Evolutionary conservation across 805 yeast species (phyloP).

Genomic region (Kazachstania africana): DNA sequence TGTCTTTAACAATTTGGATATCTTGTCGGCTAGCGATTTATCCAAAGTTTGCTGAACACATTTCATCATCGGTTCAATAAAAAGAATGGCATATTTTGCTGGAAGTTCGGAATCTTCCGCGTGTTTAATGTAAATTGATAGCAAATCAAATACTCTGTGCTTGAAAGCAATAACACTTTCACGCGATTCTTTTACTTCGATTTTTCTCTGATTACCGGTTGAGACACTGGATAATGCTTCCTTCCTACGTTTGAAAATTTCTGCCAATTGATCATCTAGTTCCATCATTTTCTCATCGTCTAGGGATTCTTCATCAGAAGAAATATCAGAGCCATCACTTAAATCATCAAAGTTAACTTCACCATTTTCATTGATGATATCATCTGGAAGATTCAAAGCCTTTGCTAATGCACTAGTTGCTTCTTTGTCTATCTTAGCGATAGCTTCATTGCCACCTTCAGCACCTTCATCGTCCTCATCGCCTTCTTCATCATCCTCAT

Average conservation of each 20-base stretch:
- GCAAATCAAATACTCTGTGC: conserved; percentile 61
- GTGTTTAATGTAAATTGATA: conserved; percentile 50
- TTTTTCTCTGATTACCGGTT: conserved; percentile 58
- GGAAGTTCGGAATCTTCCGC: conserved; percentile 16
- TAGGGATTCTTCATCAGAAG: conserved; percentile 65
- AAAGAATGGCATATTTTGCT: neutral
- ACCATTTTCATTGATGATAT: conserved; percentile 31
- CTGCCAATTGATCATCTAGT: conserved; percentile 71
- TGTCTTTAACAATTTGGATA: conserved; percentile 57
- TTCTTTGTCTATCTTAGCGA: conserved; percentile 36
- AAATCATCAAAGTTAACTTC: conserved; percentile 38
- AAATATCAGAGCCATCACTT: conserved; percentile 32
- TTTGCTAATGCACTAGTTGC: conserved; percentile 57
- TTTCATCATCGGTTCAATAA: conserved; percentile 42
- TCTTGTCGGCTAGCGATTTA: conserved; percentile 57
- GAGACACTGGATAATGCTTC: conserved; percentile 43
- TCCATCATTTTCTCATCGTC: conserved; percentile 97
- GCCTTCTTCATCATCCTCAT: conserved; percentile 22
- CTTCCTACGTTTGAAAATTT: conserved; percentile 74
- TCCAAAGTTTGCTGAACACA: conserved; percentile 61
- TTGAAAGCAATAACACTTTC: conserved; percentile 73
- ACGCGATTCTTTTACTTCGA: conserved; percentile 67
- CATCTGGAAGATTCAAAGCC: conserved; percentile 55
- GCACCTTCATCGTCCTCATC: conserved; percentile 27
- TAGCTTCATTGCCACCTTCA: conserved; percentile 24